phyloP scores from a whole-genome alignment of 192 early-diverging fungal genomes.

The Gaertneriomyces sp. region DNA sequence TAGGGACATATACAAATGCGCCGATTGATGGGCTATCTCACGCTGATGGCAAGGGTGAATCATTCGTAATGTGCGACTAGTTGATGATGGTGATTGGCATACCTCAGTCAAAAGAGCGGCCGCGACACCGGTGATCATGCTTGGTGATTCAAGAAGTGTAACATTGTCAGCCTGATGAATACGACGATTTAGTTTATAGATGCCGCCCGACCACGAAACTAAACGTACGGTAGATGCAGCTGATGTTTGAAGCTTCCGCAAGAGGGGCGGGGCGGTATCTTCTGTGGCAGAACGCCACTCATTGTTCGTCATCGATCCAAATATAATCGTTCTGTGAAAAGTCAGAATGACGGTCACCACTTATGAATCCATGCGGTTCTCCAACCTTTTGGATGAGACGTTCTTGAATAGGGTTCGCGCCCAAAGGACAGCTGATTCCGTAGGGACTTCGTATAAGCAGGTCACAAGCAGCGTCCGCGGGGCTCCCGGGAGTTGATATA shows the following conservation, averaged over 20 bases:
- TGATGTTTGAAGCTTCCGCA: constrained; percentile 5
- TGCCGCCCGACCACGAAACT: not conserved
- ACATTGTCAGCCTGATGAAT: not conserved
- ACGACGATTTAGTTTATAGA: not conserved
- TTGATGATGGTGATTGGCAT: not conserved
- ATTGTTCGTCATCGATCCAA: not conserved
- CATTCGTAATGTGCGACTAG: not conserved
- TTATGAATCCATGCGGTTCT: not conserved
- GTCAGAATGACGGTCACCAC: not conserved
- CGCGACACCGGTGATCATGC: not conserved
- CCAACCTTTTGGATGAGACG: not conserved
- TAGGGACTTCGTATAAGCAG: not conserved
- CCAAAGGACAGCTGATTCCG: not conserved
- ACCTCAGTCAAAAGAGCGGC: not conserved
- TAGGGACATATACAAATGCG: not conserved
- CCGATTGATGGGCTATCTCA: not conserved
- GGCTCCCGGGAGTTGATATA: not conserved
- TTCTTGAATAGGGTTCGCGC: not conserved
- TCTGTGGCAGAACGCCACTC: not conserved
- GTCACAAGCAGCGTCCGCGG: constrained; percentile 2
- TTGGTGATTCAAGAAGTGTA: not conserved
- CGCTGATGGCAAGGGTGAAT: not conserved
- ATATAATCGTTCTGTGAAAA: not conserved
- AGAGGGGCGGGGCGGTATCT: not conserved
- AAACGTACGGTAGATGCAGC: not conserved